These are phyloP conservation scores for Fomitopsis serialis DNA, from an alignment of 768 basidiomycete species.

Conservation along the genomic window DNA sequence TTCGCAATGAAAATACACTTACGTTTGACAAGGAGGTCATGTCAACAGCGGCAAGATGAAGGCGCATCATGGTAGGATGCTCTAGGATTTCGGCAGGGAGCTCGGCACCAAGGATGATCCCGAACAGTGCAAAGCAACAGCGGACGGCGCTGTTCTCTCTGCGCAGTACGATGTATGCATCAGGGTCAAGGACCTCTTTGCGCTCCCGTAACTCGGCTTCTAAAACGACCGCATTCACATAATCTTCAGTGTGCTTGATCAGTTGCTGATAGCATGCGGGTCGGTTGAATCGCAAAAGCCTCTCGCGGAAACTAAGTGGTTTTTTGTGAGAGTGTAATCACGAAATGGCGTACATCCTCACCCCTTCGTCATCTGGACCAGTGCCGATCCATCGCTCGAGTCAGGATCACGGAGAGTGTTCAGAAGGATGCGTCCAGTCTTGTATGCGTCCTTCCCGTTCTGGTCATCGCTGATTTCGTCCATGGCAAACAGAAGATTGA, in stretches of 20 bases:
- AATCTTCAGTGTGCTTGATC: constrained; percentile 44
- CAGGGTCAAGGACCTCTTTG: constrained; percentile 47
- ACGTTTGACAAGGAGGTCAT: constrained; percentile 71
- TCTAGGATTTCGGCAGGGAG: constrained; percentile 58
- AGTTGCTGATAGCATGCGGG: constrained; percentile 47
- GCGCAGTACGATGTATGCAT: constrained; percentile 51
- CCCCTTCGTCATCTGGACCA: constrained; percentile 60
- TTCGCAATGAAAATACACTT: constrained; percentile 25
- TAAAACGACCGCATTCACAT: constrained; percentile 51
- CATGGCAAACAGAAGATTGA: constrained; percentile 60
- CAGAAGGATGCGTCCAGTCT: constrained; percentile 47
- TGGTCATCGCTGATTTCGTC: constrained; percentile 71
- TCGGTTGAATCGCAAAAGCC: constrained; percentile 37
- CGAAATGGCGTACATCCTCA: constrained; percentile 23
- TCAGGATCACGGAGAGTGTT: constrained; percentile 45
- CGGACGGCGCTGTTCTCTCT: constrained; percentile 67
- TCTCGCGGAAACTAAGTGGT: constrained; percentile 43
- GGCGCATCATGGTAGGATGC: constrained; percentile 45
- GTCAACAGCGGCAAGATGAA: constrained; percentile 57
- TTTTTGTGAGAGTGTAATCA: neutral
- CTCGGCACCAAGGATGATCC: constrained; percentile 57
- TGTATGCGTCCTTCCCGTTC: constrained; percentile 46
- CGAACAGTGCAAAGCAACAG: constrained; percentile 57
- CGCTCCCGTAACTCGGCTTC: constrained; percentile 60
- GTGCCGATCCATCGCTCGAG: constrained; percentile 51